Conservation (phyloP, 768 basidiomycete genomes). For the Tricholoma bakamatsutake region DNA sequence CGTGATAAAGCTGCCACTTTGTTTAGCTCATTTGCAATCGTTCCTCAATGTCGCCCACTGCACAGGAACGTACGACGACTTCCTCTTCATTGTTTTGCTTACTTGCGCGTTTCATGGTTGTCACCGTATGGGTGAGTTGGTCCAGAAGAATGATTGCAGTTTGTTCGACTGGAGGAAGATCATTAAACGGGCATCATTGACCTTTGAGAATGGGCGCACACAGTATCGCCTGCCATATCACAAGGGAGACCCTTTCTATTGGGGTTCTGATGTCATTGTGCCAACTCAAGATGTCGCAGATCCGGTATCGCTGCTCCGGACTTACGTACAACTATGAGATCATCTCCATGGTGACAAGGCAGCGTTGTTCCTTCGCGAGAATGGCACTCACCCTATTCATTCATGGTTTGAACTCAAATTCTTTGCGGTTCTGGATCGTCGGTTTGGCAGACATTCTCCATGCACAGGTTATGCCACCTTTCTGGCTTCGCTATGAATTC, state of each 20-base stretch:
- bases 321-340: background rate
- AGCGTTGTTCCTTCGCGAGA: background rate
- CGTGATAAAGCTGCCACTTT: background rate
- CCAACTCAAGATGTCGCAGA: slow-evolving; percentile 13
- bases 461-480: background rate
- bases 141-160: slow-evolving; percentile 9
- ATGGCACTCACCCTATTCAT: background rate
- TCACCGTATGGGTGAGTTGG: slow-evolving; percentile 12
- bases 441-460: background rate
- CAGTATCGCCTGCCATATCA: slow-evolving; percentile 25
- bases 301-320: background rate
- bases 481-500: background rate
- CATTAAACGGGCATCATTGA: slow-evolving; percentile 17
- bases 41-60: background rate
- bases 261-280: slow-evolving; percentile 18
- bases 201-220: slow-evolving; percentile 7
- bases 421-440: background rate
- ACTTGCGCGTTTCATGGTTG: slow-evolving; percentile 24
- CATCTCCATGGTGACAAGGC: background rate
- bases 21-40: background rate
- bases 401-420: background rate
- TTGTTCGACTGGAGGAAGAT: slow-evolving; percentile 21
- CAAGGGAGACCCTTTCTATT: slow-evolving; percentile 23
- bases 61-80: background rate
- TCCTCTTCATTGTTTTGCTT: slow-evolving; percentile 17